Evolutionary conservation across 768 basidiomycete species (phyloP), one percentile per base, ranked within the genome.

Genomic region (Kwoniella pini): DNA sequence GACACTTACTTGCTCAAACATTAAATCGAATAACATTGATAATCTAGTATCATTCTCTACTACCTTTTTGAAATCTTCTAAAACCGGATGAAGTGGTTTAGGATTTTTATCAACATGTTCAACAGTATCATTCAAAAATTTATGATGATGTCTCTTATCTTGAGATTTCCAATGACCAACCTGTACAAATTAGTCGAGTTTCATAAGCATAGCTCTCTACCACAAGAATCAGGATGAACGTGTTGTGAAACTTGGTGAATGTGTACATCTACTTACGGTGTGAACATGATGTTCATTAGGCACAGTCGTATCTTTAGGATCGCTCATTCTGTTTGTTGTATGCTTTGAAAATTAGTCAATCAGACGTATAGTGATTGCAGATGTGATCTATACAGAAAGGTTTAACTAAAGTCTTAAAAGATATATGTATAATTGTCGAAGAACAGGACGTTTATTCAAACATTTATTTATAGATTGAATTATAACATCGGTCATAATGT

Each of bases 61-160:
- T 55, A 67, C 56, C 24, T 75, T 67, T 55, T 78, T 66, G 69
- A 80, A 79, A 54, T 78, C 74, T 38, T 72, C 49, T 27, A 80
- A 38, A 11, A 75, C 71, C 0, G 77, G 77, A 36, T 75, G 64
- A 6, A 79, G 57, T 11, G 60, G 60, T 48, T 72, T 67, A 1
- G 75, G 76, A 53, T 79, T 65, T 24, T 67, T 52, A 28, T 78
- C 73, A 44, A 77, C 78, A 51, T 76, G 63, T 19, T 69, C 54
- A 36, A 79, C 63, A 2, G 74, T 78, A 22, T 63, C 60, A 27
- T 63, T 43, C 22, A 78, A 56, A 49, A 71, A 78, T 21, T 65
- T 67, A 60, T 76, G 73, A 60, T 78, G 77, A 57, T 76, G 75
- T 55, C 75, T 51, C 39, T 65, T 67, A 58, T 78, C 77, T 48